A percentile compares a stretch with the other conserved stretches of the same genome.
These are phyloP conservation scores for Tolypocladium paradoxum DNA, from an alignment of 2,329 filamentous ascomycete genomes.

Conservation along the genomic window DNA sequence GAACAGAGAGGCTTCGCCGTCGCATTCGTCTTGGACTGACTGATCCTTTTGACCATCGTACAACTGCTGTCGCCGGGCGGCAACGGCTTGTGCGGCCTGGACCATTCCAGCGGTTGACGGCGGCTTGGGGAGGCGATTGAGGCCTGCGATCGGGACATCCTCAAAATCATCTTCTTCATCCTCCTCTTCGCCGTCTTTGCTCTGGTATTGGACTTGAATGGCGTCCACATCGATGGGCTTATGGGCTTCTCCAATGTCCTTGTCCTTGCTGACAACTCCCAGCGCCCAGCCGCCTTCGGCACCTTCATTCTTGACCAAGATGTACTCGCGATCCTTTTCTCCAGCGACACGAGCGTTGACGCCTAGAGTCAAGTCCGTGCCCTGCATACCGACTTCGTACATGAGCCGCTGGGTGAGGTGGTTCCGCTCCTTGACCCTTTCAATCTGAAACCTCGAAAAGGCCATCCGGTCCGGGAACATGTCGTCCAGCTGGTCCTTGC, in stretches of 20 bases:
- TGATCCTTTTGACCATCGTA: conserved; percentile 11
- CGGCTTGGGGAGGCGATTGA: conserved; percentile 69
- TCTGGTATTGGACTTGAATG: conserved; percentile 44
- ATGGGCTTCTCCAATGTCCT: conserved; percentile 64
- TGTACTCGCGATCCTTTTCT: conserved; percentile 87
- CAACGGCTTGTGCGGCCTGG: conserved; percentile 15
- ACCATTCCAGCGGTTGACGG: conserved; percentile 10
- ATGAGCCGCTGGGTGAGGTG: conserved; percentile 90
- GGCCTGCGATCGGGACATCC: conserved; percentile 80
- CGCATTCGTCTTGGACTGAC: conserved; percentile 25
- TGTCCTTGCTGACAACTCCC: conserved; percentile 82
- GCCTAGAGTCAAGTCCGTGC: conserved; percentile 58
- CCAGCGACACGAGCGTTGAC: conserved; percentile 61
- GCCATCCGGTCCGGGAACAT: conserved; percentile 99
- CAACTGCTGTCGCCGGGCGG: conserved; percentile 15
- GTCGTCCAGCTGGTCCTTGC: conserved; percentile 85
- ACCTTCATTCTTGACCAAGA: conserved; percentile 89
- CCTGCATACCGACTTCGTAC: conserved; percentile 85
- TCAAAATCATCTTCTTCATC: conserved; percentile 75
- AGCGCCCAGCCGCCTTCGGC: conserved; percentile 94
- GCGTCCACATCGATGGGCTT: conserved; percentile 90
- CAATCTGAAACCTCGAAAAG: conserved; percentile 93
- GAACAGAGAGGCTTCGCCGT: conserved; percentile 39
- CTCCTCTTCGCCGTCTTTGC: conserved; percentile 50
- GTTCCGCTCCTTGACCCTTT: conserved; percentile 84